These are phyloP conservation scores for Geranium rotundifolium DNA, from an alignment of 345 rosid species.

Conservation along the genomic window DNA sequence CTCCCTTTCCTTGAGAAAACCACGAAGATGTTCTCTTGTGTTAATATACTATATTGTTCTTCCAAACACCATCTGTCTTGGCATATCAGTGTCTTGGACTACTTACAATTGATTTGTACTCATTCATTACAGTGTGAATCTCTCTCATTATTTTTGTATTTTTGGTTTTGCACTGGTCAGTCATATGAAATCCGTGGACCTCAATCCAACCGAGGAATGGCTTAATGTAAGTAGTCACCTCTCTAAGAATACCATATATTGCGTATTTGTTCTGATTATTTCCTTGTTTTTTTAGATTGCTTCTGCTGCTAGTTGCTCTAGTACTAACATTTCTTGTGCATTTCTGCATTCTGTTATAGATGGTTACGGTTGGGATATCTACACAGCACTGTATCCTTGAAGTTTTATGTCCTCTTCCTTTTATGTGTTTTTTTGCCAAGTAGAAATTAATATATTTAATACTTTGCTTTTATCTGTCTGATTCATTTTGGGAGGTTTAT, in stretches of 20 bases:
- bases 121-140: not conserved
- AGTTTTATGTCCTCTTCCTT: not conserved
- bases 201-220: slow-evolving; percentile 96
- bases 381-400: slow-evolving; percentile 84
- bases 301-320: slow-evolving; percentile 7
- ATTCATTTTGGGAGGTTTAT: slow-evolving; percentile 1
- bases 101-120: not conserved
- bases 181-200: slow-evolving; percentile 78
- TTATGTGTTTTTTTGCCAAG: not conserved
- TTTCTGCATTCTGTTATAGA: slow-evolving; percentile 33
- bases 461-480: slow-evolving; percentile 1
- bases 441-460: not conserved
- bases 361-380: slow-evolving; percentile 89
- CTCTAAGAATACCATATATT: not conserved
- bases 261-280: not conserved
- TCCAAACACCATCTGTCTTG: too few species aligned
- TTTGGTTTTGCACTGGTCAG: slow-evolving; percentile 30
- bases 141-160: slow-evolving; percentile 8
- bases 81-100: too few species aligned
- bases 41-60: not conserved
- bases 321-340: slow-evolving; percentile 1
- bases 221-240: slow-evolving; percentile 55
- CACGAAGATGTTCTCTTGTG: not conserved
- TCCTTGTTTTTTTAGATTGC: slow-evolving; percentile 6
- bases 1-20: not conserved